phyloP scores from a whole-genome alignment of 345 rosid species.

The Jatropha curcas region DNA sequence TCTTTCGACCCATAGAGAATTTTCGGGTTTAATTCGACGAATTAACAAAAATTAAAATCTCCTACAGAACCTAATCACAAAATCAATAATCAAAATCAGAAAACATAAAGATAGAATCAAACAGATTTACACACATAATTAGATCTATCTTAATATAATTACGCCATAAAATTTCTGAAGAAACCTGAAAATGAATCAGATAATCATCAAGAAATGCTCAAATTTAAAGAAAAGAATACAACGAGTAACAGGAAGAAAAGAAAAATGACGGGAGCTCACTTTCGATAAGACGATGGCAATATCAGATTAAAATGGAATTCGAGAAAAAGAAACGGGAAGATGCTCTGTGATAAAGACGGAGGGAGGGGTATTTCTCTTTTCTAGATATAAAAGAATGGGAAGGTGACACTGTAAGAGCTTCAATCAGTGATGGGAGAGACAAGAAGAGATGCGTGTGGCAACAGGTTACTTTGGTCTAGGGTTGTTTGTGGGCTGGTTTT shows the following conservation, averaged over 20 bases:
- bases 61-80: not conserved
- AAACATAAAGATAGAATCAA: not conserved
- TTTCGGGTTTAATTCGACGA: conserved; percentile 7
- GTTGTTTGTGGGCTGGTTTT: not conserved
- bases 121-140: no score
- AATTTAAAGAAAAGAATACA: not conserved
- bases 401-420: not conserved
- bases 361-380: not conserved
- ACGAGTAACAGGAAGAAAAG: not conserved
- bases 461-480: not conserved
- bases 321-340: not conserved
- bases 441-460: not conserved
- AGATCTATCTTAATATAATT: no score
- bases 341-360: not conserved
- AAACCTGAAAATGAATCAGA: not conserved
- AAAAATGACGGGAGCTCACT: not conserved
- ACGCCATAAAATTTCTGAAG: not conserved
- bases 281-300: not conserved
- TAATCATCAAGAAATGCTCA: not conserved
- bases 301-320: not conserved
- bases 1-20: conserved; percentile 67
- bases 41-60: not conserved
- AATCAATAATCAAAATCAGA: not conserved
- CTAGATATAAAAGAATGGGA: not conserved
- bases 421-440: not conserved